These are phyloP conservation scores for Ambrosia trifida DNA, from an alignment of 129 eudicot genomes.

Conservation along the genomic window DNA sequence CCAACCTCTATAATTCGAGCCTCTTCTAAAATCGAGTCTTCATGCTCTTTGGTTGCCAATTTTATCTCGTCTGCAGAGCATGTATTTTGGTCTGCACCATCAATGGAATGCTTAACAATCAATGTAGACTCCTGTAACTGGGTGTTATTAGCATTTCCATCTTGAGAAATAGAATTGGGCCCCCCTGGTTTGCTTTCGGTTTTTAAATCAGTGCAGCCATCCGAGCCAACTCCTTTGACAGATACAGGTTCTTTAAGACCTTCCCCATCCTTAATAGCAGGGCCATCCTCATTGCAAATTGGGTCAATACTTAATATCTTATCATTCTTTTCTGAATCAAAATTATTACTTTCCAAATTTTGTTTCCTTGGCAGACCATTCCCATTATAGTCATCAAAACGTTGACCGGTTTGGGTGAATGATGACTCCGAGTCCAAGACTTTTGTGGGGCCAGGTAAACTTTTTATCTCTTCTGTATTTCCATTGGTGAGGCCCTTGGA, in stretches of 20 bases:
- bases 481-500: slow-evolving; percentile 46
- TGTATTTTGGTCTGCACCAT: slow-evolving; percentile 40
- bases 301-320: slow-evolving; percentile 27
- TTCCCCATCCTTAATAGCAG: slow-evolving; percentile 32
- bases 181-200: slow-evolving; percentile 36
- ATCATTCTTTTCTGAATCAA: slow-evolving; percentile 37
- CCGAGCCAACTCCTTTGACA: slow-evolving; percentile 34
- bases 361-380: slow-evolving; percentile 45
- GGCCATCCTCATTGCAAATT: slow-evolving; percentile 45
- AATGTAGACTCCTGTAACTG: slow-evolving; percentile 35
- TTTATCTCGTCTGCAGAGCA: slow-evolving; percentile 40
- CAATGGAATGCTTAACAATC: slow-evolving; percentile 37
- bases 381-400: slow-evolving; percentile 47
- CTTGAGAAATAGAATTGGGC: slow-evolving; percentile 28
- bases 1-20: slow-evolving; percentile 82
- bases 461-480: slow-evolving; percentile 38
- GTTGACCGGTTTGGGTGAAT: slow-evolving; percentile 48
- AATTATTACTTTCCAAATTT: slow-evolving; percentile 34
- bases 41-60: slow-evolving; percentile 58
- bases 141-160: slow-evolving; percentile 38
- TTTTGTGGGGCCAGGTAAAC: slow-evolving; percentile 33
- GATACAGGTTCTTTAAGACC: slow-evolving; percentile 34
- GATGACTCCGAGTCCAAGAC: slow-evolving; percentile 73
- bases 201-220: slow-evolving; percentile 32
- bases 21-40: slow-evolving; percentile 81